Evolutionary conservation across 108 stramenopile species (phyloP).

Genomic region (Cyclotella atomus): DNA sequence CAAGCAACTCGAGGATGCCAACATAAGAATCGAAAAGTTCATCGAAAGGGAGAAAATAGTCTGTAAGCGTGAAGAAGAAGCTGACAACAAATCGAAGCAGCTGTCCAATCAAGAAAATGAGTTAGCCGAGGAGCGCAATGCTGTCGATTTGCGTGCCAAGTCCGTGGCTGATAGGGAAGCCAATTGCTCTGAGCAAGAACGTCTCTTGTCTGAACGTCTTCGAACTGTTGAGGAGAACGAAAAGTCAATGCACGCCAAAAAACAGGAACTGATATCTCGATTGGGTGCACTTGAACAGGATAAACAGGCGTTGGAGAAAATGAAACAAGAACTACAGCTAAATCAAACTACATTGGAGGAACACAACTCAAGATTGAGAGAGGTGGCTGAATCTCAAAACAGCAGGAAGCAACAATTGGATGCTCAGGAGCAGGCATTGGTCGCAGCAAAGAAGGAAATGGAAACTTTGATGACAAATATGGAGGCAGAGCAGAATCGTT

Average conservation of each 20-base stretch:
- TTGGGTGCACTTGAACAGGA: constrained; percentile 7
- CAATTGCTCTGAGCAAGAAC: constrained; percentile 22
- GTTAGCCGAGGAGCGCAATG: constrained; percentile 17
- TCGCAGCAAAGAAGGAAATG: constrained; percentile 32
- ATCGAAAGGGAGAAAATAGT: constrained; percentile 34
- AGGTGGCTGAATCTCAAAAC: too few species aligned
- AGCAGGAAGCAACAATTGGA: constrained; percentile 21
- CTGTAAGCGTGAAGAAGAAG: constrained; percentile 15
- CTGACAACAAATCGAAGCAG: constrained; percentile 18
- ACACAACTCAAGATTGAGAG: constrained; percentile 39
- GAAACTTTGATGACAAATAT: constrained; percentile 32
- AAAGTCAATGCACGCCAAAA: constrained; percentile 1
- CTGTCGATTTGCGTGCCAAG: constrained; percentile 15
- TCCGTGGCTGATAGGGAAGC: constrained; percentile 21
- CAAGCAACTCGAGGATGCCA: constrained; percentile 35
- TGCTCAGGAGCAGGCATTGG: constrained; percentile 26
- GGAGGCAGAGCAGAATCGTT: constrained; percentile 30
- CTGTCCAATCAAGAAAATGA: constrained; percentile 3
- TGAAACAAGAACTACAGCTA: constrained; percentile 30
- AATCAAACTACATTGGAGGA: constrained; percentile 28
- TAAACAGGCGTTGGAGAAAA: constrained; percentile 11
- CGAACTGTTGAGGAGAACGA: constrained; percentile 17
- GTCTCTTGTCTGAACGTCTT: constrained; percentile 6
- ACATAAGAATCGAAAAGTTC: constrained; percentile 35
- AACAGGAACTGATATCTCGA: constrained; percentile 5